phyloP scores from a whole-genome alignment of 2,329 filamentous ascomycete genomes.

The Bipolaris sorokiniana region DNA sequence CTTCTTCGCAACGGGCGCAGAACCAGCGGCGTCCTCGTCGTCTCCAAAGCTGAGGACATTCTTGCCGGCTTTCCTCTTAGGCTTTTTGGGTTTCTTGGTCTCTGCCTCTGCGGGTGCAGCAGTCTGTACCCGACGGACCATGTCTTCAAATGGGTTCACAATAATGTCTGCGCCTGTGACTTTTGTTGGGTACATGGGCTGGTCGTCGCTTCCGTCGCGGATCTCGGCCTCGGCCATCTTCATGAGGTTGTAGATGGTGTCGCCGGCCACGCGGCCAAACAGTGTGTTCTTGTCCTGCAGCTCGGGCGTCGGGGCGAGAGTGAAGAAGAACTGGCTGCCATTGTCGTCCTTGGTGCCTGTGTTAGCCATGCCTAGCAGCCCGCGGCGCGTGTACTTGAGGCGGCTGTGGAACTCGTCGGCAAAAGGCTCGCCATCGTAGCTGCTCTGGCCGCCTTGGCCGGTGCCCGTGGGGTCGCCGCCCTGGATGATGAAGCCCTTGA shows the following conservation, averaged over 20 bases:
- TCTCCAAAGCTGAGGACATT: slow-evolving; percentile 80
- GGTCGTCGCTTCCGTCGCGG: slow-evolving; percentile 74
- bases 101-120: slow-evolving; percentile 57
- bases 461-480: slow-evolving; percentile 94
- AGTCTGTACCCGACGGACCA: slow-evolving; percentile 71
- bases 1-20: slow-evolving; percentile 70
- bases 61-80: slow-evolving; percentile 76
- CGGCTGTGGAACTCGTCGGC: slow-evolving; percentile 91
- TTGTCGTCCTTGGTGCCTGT: slow-evolving; percentile 78
- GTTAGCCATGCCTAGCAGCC: slow-evolving; percentile 95
- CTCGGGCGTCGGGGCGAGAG: slow-evolving; percentile 80
- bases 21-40: slow-evolving; percentile 62
- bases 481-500: slow-evolving; percentile 91
- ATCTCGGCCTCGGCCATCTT: slow-evolving; percentile 91
- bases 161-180: slow-evolving; percentile 76
- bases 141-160: slow-evolving; percentile 81
- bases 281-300: slow-evolving; percentile 89
- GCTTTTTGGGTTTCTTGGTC: slow-evolving; percentile 55
- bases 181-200: slow-evolving; percentile 84
- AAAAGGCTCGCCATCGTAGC: slow-evolving; percentile 83
- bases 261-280: slow-evolving; percentile 89
- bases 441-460: slow-evolving; percentile 87
- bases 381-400: slow-evolving; percentile 89
- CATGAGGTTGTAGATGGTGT: slow-evolving; percentile 94
- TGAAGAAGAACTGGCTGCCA: slow-evolving; percentile 97